Conservation (phyloP, 257 asterid genomes). For the Solanum infundibuliforme region DNA sequence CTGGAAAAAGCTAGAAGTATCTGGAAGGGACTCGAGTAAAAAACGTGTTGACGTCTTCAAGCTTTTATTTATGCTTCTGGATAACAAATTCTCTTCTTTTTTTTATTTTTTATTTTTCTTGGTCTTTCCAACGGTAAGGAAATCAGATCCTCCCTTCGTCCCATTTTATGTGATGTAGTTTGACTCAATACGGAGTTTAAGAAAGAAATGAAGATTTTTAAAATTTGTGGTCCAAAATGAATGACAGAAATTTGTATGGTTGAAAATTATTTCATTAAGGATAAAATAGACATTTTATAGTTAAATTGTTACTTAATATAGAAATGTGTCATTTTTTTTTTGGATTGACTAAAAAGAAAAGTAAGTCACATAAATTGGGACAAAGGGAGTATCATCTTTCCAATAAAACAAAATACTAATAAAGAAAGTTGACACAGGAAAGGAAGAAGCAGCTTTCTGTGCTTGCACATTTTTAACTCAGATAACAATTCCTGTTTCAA, state of each 20-base stretch:
- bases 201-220: too few species aligned
- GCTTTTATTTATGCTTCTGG: background rate
- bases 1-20: background rate
- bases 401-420: background rate
- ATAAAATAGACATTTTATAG: too few species aligned
- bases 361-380: too few species aligned
- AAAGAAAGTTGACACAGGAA: background rate
- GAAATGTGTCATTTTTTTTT: too few species aligned
- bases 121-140: background rate
- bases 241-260: too few species aligned
- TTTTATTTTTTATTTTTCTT: background rate
- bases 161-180: too few species aligned
- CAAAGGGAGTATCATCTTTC: too few species aligned
- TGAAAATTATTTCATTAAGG: too few species aligned
- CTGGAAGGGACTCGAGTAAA: background rate
- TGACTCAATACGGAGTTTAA: too few species aligned
- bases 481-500: background rate
- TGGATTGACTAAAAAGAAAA: accelerated
- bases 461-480: background rate
- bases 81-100: background rate
- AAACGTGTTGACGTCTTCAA: background rate
- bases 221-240: too few species aligned
- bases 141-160: background rate
- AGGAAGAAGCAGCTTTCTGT: too few species aligned
- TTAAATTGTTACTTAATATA: too few species aligned